phyloP scores from a whole-genome alignment of 208 protist species.

The Angomonas ambiguus region DNA sequence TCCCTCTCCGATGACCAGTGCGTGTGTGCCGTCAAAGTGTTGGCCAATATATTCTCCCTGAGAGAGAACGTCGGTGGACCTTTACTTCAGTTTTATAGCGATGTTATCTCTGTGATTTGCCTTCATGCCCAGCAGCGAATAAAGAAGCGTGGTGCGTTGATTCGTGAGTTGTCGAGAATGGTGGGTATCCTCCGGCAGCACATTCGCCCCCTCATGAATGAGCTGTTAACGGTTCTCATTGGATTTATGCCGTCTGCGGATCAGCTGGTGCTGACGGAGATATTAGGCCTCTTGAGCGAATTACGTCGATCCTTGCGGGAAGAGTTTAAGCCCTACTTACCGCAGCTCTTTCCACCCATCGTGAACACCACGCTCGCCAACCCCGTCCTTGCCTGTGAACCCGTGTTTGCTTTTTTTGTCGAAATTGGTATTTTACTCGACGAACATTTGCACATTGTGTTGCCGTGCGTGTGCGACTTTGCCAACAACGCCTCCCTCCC shows the following conservation, averaged over 20 bases:
- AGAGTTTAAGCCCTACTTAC: constrained; percentile 78
- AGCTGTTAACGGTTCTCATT: constrained; percentile 48
- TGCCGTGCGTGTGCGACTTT: constrained; percentile 79
- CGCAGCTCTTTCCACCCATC: constrained; percentile 63
- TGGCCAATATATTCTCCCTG: constrained; percentile 69
- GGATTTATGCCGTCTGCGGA: constrained; percentile 53
- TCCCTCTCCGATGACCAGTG: constrained; percentile 82
- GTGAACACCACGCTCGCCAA: constrained; percentile 56
- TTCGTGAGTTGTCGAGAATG: constrained; percentile 52
- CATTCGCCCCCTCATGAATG: constrained; percentile 60
- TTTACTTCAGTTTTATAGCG: constrained; percentile 46
- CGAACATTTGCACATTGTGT: constrained; percentile 70
- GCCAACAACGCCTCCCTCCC: constrained; percentile 52
- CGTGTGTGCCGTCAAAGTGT: constrained; percentile 63
- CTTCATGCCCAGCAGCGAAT: constrained; percentile 46
- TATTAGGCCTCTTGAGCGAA: constrained; percentile 65
- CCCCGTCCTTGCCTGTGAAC: constrained; percentile 40
- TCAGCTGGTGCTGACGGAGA: constrained; percentile 52
- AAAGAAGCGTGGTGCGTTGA: constrained; percentile 63
- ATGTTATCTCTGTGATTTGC: constrained; percentile 64
- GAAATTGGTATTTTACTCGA: constrained; percentile 73
- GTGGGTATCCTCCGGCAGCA: constrained; percentile 56
- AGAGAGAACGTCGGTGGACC: constrained; percentile 42
- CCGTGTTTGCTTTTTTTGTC: constrained; percentile 73
- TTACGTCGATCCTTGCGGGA: constrained; percentile 67